These are phyloP conservation scores for Penicillium brevicompactum DNA, from an alignment of 2,329 filamentous ascomycete species.

Conservation along the genomic window DNA sequence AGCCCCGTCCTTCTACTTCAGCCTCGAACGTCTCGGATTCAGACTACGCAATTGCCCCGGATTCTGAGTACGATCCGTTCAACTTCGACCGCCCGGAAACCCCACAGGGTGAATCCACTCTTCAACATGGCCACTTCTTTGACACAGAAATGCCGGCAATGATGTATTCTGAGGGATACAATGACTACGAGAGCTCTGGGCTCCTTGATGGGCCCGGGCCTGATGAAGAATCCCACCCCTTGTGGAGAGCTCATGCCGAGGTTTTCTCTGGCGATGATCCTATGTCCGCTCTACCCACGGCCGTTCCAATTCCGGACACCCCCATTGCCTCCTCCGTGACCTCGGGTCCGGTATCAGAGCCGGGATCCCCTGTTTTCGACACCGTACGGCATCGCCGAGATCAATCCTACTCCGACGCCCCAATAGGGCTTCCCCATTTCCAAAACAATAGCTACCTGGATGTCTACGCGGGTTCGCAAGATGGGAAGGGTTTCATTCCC, in stretches of 20 bases:
- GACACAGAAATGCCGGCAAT: conserved; percentile 46
- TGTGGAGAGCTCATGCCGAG: conserved; percentile 22
- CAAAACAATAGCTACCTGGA: not conserved
- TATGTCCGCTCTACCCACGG: conserved; percentile 28
- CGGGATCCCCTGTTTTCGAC: conserved; percentile 25
- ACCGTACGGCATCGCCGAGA: conserved; percentile 18
- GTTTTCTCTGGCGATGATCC: conserved; percentile 13
- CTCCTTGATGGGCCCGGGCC: conserved; percentile 56
- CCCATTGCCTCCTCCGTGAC: conserved; percentile 11
- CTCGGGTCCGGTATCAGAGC: conserved; percentile 17
- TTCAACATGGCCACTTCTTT: conserved; percentile 39
- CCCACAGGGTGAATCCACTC: conserved; percentile 20
- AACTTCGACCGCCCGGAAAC: conserved; percentile 41
- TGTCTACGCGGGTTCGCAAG: not conserved
- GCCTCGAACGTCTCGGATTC: conserved; percentile 39
- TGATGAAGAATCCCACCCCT: conserved; percentile 52
- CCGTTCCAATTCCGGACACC: conserved; percentile 25
- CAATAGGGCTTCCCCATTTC: not conserved
- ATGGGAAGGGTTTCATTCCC: conserved; percentile 24
- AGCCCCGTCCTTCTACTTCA: conserved; percentile 43
- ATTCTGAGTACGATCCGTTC: conserved; percentile 47
- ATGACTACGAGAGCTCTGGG: conserved; percentile 55
- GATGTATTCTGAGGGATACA: conserved; percentile 49
- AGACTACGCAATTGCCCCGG: conserved; percentile 37
- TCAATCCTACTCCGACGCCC: conserved; percentile 9